Evolutionary conservation across 176 grass and related monocot species (phyloP).

Genomic region (Zoysia japonica): DNA sequence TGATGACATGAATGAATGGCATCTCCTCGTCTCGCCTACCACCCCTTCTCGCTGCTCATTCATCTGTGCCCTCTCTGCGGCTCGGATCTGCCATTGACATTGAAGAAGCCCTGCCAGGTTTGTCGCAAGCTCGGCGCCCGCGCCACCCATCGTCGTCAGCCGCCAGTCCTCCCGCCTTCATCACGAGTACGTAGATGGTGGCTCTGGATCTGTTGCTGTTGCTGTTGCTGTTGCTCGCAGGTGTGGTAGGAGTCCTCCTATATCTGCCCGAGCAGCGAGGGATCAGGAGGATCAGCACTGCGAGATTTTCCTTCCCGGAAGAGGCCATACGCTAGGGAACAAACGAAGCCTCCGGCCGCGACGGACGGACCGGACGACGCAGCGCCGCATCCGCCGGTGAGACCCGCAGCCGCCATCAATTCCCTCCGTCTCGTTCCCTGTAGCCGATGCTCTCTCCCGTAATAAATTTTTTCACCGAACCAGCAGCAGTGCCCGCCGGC

Average conservation of each 20-base stretch:
- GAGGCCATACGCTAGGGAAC: constrained; percentile 21
- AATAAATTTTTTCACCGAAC: too few species aligned
- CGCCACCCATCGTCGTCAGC: neutral
- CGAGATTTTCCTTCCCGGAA: neutral
- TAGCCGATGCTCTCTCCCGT: too few species aligned
- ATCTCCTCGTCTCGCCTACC: neutral
- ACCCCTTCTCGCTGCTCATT: too few species aligned
- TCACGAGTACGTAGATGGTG: constrained; percentile 6
- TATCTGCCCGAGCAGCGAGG: too few species aligned
- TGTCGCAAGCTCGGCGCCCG: neutral
- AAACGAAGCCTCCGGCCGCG: neutral
- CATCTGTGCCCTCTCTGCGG: neutral
- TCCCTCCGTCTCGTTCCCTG: neutral
- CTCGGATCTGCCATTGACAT: constrained; percentile 20
- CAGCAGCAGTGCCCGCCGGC: too few species aligned
- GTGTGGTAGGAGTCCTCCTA: neutral
- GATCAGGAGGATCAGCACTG: neutral
- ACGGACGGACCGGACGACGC: neutral
- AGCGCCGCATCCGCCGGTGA: neutral
- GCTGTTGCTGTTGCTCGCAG: constrained; percentile 9
- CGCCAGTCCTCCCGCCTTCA: neutral
- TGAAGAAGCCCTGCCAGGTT: constrained; percentile 26
- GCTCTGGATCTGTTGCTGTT: neutral
- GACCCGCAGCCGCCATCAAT: neutral
- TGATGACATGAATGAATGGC: neutral